Evolutionary conservation across 2,329 filamentous ascomycete genomes (phyloP), one percentile per base, ranked within the genome.

Genomic region (Colletotrichum sp.): DNA sequence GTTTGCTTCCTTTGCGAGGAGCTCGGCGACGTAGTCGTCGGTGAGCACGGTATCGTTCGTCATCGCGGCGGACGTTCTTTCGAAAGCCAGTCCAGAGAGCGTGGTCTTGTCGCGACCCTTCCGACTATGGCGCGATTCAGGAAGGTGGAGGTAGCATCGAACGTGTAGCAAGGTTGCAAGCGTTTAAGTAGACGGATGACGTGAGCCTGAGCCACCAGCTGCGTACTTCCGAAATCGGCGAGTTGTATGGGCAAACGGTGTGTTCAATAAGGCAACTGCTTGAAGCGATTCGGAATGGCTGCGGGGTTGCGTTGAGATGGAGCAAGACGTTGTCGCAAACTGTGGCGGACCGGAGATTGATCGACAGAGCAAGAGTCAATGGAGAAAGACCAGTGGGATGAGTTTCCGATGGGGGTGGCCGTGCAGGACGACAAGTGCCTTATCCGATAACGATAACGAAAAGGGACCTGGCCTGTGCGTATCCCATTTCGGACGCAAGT

Each of bases 1-100:
- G 75, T 90, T 92, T 15, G 96, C 96, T 84, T 98, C 96, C 79
- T 94, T 92, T 67, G 93, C 91, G 44, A 99, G 89, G n/a, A 98
- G 87, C 64, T 90, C 90, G 18, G 95, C 95, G 77, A 98, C 92
- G 81, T 96, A 95, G 68, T 95, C 94, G 82, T 98, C 95, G 24
- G 92, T 93, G 63, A 93, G 84, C 28, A 91, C 82, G n/a, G 89
- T 87, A 78, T 90, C 85, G 69, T 87, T 86, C 13, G 84, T 71
- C 87, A 88, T 89, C 30, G n/a, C 55, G 32, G 4, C n/a, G 3
- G 18, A 16, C 18, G 3, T 62, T 7, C 2, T 69, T 8, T 60
- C 32, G 5, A 52, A 16, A 59, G 55, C 30, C 5, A 28, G 49
- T 44, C 7, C 21, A 30, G 28, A 60, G 21, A 66, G 4, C 6